Evolutionary conservation across 192 early-diverging fungal species (phyloP), one percentile per base, ranked within the genome.

Genomic region (Coemansia guatemalensis): DNA sequence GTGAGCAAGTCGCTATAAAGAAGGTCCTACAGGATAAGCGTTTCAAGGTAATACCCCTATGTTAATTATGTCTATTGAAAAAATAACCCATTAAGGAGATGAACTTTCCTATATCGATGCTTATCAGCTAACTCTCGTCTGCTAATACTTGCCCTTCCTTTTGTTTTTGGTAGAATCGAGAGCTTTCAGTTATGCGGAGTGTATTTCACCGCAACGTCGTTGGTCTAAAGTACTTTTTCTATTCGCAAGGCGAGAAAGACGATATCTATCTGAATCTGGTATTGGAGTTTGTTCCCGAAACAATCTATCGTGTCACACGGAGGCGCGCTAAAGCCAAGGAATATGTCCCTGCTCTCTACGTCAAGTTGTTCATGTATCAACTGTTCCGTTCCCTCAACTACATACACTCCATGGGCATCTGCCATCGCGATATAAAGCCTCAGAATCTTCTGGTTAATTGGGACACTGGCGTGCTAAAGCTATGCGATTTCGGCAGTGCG

Each of bases 301-400:
- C 95, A 6, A 90, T 99, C 52, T 96, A 95, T 74, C 85, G 96
- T 22, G 93, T 93, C 30, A 92, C 92, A 57, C 89, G 97, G 48
- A 87, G 95, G 58, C 95, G 90, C 68, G 85, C 90, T 35, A 95
- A 93, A 83, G 80, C 87, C 67, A 95, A 93, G 84, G 94, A 98
- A 78, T 84, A 86, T 29, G 97, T 99, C 87, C 95, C 97, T 20
- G 89, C 92, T 85, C 78, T 94, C n/a, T 85, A 86, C 59, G 91
- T 99, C 67, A 98, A 99, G 89, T 83, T 97, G 55, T 99, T 95
- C 83, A 97, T 97, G 90, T 99, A 99, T 82, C 97, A 99, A 75
- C 80, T 98, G 56, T 94, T 97, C 88, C 84, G 97, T 65, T 93
- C 95, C 69, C 83, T 99, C 54, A 94, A 95, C 52, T 99, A 97